Percentiles rank a stretch among this genome's conserved stretches.
Evolutionary conservation across 495 filamentous ascomycete genomes (phyloP).

Genomic region (Neurospora discreta): DNA sequence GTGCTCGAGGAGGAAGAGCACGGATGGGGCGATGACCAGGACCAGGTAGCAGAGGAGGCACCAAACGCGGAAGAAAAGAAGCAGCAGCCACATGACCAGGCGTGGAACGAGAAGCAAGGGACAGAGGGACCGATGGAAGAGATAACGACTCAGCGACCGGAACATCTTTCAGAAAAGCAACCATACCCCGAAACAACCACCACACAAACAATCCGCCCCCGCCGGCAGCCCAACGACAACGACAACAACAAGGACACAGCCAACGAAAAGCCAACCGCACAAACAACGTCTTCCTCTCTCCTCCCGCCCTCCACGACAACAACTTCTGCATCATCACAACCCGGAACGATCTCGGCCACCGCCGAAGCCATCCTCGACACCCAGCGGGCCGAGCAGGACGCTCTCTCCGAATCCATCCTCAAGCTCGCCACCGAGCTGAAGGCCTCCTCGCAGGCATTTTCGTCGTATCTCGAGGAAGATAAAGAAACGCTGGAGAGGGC

Average conservation of each 20-base stretch:
- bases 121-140: not conserved
- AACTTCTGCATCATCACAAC: constrained; percentile 6
- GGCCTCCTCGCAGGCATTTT: constrained; percentile 57
- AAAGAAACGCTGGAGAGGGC: constrained; percentile 58
- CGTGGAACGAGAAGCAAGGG: not conserved
- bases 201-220: constrained; percentile 15
- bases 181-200: constrained; percentile 10
- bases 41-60: not conserved
- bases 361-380: constrained; percentile 59
- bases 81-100: not conserved
- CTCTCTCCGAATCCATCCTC: constrained; percentile 70
- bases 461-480: constrained; percentile 59
- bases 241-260: constrained; percentile 5
- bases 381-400: constrained; percentile 71
- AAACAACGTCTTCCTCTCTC: constrained; percentile 24
- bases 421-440: constrained; percentile 70
- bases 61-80: not conserved
- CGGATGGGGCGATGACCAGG: not conserved
- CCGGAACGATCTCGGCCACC: constrained; percentile 15
- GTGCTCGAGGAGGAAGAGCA: constrained; percentile 6
- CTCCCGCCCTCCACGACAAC: constrained; percentile 17
- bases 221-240: not conserved
- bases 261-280: constrained; percentile 4
- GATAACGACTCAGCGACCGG: not conserved
- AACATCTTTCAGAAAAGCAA: constrained; percentile 2